Evolutionary conservation across 2,329 filamentous ascomycete species (phyloP), one percentile per base, ranked within the genome.

Genomic region (Claviceps fusiformis): DNA sequence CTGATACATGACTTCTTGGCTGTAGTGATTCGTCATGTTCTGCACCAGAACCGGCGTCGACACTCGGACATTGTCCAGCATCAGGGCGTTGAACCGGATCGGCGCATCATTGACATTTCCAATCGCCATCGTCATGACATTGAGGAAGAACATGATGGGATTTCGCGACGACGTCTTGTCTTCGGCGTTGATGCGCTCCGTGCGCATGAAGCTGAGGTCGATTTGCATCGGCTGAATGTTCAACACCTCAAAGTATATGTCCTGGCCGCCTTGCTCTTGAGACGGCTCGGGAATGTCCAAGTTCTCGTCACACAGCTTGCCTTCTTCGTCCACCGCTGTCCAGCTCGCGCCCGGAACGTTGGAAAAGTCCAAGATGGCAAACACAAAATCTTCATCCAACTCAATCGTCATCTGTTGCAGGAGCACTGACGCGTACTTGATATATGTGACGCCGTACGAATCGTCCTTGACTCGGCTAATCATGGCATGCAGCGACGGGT

Each of bases 81-180:
- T 87, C 29, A 98, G 75, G 1, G 93, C 89, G 59, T 97, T 98
- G 67, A 98, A 83, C 50, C 89, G 85, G 54, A 98, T 84, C 0
- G 93, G 95, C 7, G 93, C 93, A 70, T 98, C 95, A 64, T 98
- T 98, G 75, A 98, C 89, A 64, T 98, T 98, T 60, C 93, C 93
- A 64, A 98, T 93, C 15, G 93, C 95, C 93, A 98, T 98, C 0
- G 95, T 97, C 75, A 98, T 84, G 61, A 97, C 89, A 65, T 98
- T 97, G 68, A 97, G 84, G 67, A 96, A 91, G 74, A 97, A 98
- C 91, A 97, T 97, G 68, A 98, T 79, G 0, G 95, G 95, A 65
- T 95, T 98, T 46, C 82, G 83, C 1, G 89, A 89, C 15, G 89
- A 89, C 50, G 90, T 87, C 62, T 93, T 95, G 68, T 97, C 91